Conservation (phyloP, 2,329 filamentous ascomycete species). For the Cercospora berteroae region DNA sequence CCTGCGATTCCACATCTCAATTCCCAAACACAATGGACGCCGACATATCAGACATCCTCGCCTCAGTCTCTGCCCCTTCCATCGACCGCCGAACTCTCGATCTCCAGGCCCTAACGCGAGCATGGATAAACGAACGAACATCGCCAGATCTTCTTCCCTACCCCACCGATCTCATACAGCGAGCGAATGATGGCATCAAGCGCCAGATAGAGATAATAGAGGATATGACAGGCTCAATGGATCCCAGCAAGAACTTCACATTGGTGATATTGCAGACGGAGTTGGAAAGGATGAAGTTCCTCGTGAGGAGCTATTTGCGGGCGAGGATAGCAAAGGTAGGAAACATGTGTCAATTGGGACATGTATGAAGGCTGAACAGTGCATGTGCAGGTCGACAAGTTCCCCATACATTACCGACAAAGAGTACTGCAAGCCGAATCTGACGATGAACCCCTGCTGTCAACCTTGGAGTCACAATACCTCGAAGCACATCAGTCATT, state of each 20-base stretch:
- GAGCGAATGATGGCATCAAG: constrained; percentile 14
- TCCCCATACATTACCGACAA: constrained; percentile 71
- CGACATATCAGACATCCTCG: constrained; percentile 54
- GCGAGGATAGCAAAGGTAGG: constrained; percentile 73
- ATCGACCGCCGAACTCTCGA: constrained; percentile 64
- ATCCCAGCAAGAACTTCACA: constrained; percentile 86
- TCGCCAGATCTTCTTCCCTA: constrained; percentile 86
- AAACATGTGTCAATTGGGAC: neutral
- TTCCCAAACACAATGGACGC: constrained; percentile 24
- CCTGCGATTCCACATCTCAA: neutral
- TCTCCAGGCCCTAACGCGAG: constrained; percentile 82
- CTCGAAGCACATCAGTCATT: constrained; percentile 81
- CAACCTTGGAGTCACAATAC: constrained; percentile 74
- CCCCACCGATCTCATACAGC: constrained; percentile 66
- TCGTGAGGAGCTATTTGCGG: constrained; percentile 78
- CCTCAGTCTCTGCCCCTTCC: constrained; percentile 46
- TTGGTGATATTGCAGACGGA: constrained; percentile 96
- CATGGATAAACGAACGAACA: constrained; percentile 89
- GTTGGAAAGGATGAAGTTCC: constrained; percentile 87
- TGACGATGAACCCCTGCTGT: constrained; percentile 52
- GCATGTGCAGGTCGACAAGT: constrained; percentile 64
- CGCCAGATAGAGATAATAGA: constrained; percentile 42
- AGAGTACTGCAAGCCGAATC: constrained; percentile 36
- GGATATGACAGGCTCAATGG: constrained; percentile 74
- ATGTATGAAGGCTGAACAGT: neutral